Percentiles rank a stretch among this genome's conserved stretches.
Conservation (phyloP, 1,139 yeast genomes). For the Nakaseomyces nivariensis region DNA sequence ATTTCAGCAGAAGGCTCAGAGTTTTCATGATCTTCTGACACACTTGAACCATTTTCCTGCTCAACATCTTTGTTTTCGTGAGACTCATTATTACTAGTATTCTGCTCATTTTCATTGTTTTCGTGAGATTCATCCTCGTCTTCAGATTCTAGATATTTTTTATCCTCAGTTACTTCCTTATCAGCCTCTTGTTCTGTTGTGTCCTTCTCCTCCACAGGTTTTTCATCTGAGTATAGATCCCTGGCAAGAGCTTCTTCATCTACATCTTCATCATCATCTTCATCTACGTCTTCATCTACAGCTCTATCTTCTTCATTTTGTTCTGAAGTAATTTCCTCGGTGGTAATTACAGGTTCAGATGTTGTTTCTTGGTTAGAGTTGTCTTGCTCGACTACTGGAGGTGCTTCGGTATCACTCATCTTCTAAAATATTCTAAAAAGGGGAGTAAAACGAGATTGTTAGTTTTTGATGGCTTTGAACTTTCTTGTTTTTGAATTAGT, state of each 20-base stretch:
- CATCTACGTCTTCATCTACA: constrained; percentile 12
- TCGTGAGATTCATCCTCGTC: constrained; percentile 8
- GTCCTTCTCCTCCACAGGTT: constrained; percentile 9
- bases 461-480: too few species aligned
- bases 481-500: too few species aligned
- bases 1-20: background rate
- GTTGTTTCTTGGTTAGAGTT: background rate
- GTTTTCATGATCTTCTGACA: background rate
- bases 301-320: constrained; percentile 5
- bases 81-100: constrained; percentile 1
- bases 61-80: too few species aligned
- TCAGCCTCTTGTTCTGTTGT: constrained; percentile 4
- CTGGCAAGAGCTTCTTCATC: constrained; percentile 6
- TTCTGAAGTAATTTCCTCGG: background rate
- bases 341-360: background rate
- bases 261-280: constrained; percentile 16
- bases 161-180: background rate
- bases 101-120: constrained; percentile 9
- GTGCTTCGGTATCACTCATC: background rate
- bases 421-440: background rate
- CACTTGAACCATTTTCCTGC: background rate
- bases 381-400: background rate
- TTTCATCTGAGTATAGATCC: constrained; percentile 3
- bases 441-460: too few species aligned
- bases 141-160: constrained; percentile 2